These are phyloP conservation scores for Sporobolus alterniflorus DNA, from an alignment of 202 grass and related monocot species.

Conservation along the genomic window DNA sequence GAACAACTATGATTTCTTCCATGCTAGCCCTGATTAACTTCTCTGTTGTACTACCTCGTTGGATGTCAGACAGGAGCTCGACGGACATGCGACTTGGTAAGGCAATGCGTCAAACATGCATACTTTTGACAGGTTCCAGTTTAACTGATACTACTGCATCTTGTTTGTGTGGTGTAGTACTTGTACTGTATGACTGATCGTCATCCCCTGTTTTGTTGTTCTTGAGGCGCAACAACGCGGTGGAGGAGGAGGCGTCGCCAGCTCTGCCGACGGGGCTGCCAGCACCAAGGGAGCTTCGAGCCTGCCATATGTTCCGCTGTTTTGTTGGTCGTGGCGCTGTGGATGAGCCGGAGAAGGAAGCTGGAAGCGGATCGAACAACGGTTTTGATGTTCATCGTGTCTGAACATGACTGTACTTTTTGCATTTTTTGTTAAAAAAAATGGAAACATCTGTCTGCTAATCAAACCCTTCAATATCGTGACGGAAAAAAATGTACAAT, in stretches of 20 bases:
- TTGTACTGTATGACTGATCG: not conserved
- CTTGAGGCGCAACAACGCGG: not conserved
- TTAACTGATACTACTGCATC: not conserved
- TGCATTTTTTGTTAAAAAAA: not conserved
- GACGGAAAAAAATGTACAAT: not conserved
- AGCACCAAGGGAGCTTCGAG: not conserved
- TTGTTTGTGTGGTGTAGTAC: not conserved
- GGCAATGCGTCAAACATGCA: not conserved
- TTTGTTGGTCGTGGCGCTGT: not conserved
- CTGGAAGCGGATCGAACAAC: not conserved
- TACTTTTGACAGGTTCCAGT: not conserved
- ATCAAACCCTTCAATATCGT: not conserved
- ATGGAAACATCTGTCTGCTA: not conserved
- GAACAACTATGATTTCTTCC: slow-evolving; percentile 40
- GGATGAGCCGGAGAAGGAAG: not conserved
- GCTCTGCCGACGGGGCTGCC: not conserved
- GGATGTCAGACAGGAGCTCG: slow-evolving; percentile 64
- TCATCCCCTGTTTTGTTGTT: not conserved
- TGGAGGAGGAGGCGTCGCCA: not conserved
- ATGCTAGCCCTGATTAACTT: slow-evolving; percentile 43
- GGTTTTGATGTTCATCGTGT: too few relatives aligned
- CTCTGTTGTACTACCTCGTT: not conserved
- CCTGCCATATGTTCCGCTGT: too few relatives aligned
- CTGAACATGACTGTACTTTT: not conserved
- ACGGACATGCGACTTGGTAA: slow-evolving; percentile 5